phyloP scores from a whole-genome alignment of 2,329 filamentous ascomycete species.

The Myriosclerotinia scirpicola region DNA sequence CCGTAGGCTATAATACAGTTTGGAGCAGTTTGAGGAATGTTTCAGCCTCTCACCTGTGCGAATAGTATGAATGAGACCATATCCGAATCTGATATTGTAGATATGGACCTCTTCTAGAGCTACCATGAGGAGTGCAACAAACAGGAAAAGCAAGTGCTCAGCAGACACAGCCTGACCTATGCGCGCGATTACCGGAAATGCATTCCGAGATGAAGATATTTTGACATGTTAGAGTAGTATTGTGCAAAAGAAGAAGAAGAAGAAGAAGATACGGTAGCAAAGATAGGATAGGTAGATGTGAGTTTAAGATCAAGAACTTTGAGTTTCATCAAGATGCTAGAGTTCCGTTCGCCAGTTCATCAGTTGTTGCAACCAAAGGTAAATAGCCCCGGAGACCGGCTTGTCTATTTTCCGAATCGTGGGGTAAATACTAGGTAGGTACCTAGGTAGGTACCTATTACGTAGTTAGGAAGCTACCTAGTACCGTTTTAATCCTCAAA shows the following conservation, averaged over 20 bases:
- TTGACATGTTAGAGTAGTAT: background rate
- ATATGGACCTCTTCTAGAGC: constrained; percentile 18
- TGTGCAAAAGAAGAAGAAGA: background rate
- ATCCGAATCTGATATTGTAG: background rate
- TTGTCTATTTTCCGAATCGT: constrained; percentile 3
- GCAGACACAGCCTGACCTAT: too few species aligned
- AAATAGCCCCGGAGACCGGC: background rate
- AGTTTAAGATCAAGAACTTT: background rate
- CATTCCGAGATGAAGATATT: background rate
- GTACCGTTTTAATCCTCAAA: background rate
- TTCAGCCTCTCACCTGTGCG: background rate
- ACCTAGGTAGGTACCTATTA: background rate
- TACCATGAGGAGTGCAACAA: constrained; percentile 15
- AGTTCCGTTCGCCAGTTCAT: too few species aligned
- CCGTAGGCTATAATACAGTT: background rate
- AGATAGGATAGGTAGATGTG: background rate
- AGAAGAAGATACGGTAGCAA: background rate
- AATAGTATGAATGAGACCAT: background rate
- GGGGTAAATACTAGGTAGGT: background rate
- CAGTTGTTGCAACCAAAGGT: background rate
- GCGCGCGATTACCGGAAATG: background rate
- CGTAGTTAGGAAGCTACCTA: background rate
- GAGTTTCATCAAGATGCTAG: background rate
- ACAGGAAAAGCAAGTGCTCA: background rate
- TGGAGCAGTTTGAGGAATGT: background rate